These are phyloP conservation scores for Claviceps pusilla DNA, from an alignment of 2,329 filamentous ascomycete species.

Conservation along the genomic window DNA sequence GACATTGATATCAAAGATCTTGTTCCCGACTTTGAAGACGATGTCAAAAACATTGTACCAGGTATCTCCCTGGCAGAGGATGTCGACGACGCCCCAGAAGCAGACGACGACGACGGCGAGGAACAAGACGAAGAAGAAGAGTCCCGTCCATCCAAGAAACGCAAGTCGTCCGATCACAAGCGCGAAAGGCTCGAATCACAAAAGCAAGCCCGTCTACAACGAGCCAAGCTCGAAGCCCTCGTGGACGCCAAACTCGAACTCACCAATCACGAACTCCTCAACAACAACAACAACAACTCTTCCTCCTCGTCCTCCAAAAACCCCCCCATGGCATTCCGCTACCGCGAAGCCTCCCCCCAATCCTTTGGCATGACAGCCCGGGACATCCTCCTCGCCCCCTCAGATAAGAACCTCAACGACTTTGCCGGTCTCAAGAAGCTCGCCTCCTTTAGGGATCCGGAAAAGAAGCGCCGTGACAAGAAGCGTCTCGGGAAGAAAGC, in stretches of 20 bases:
- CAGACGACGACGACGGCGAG: conserved; percentile 20
- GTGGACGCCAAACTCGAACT: conserved; percentile 71
- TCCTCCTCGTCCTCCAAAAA: conserved; percentile 24
- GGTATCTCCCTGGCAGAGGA: conserved; percentile 37
- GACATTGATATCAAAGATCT: conserved; percentile 95
- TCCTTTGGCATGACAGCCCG: conserved; percentile 77
- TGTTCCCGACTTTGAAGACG: conserved; percentile 70
- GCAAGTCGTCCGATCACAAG: conserved; percentile 45
- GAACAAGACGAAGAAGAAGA: conserved; percentile 25
- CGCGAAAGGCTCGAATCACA: conserved; percentile 44
- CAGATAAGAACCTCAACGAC: conserved; percentile 72
- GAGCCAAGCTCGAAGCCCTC: conserved; percentile 68
- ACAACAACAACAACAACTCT: neutral
- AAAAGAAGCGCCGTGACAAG: conserved; percentile 79
- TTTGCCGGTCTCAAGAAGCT: conserved; percentile 92
- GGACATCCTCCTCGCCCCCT: conserved; percentile 80
- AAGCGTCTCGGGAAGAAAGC: conserved; percentile 89
- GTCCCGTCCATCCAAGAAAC: conserved; percentile 39
- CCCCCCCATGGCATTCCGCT: conserved; percentile 48
- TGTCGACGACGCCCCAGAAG: conserved; percentile 14
- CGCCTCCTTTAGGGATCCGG: conserved; percentile 70
- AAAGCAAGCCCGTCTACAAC: conserved; percentile 64
- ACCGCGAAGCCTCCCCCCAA: conserved; percentile 84
- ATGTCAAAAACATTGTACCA: conserved; percentile 28
- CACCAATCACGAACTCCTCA: conserved; percentile 45